phyloP scores from a whole-genome alignment of 1,284 basidiomycete species.

The Fistulina hepatica region DNA sequence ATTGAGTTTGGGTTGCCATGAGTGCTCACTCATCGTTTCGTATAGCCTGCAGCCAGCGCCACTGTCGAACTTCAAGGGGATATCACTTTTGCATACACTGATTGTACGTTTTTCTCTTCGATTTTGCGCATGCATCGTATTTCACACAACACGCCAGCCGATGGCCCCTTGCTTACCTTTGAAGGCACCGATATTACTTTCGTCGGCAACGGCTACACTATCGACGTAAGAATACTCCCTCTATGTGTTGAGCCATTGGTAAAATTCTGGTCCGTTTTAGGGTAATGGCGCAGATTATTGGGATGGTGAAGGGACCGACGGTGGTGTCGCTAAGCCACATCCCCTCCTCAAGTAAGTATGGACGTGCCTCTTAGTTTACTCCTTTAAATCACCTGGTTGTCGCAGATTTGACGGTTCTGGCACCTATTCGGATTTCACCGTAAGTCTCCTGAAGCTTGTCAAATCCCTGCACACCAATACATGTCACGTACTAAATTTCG shows the following conservation, averaged over 20 bases:
- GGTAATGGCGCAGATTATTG: slow-evolving; percentile 15
- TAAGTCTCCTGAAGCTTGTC: too few species aligned
- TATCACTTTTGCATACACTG: slow-evolving; percentile 13
- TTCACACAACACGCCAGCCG: slow-evolving; percentile 1
- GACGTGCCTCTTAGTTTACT: too few species aligned
- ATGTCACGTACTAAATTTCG: too few species aligned
- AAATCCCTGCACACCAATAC: too few species aligned
- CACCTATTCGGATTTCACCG: slow-evolving; percentile 13
- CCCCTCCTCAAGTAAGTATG: slow-evolving; percentile 13
- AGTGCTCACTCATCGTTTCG: neutral
- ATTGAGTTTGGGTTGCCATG: too few species aligned
- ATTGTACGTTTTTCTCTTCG: slow-evolving; percentile 7
- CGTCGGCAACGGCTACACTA: slow-evolving; percentile 10
- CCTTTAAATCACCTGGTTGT: too few species aligned
- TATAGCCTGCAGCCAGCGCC: slow-evolving; percentile 12
- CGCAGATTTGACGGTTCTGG: slow-evolving; percentile 16
- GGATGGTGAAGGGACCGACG: slow-evolving; percentile 13
- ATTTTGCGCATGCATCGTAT: neutral
- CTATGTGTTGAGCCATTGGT: neutral
- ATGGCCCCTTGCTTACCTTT: slow-evolving; percentile 13
- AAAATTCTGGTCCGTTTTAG: too few species aligned
- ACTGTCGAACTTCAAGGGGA: slow-evolving; percentile 12
- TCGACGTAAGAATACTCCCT: slow-evolving; percentile 5
- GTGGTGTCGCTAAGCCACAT: slow-evolving; percentile 12
- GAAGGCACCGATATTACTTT: slow-evolving; percentile 11